Conservation (phyloP, 2,329 filamentous ascomycete genomes). For the Setomelanomma holmii region DNA sequence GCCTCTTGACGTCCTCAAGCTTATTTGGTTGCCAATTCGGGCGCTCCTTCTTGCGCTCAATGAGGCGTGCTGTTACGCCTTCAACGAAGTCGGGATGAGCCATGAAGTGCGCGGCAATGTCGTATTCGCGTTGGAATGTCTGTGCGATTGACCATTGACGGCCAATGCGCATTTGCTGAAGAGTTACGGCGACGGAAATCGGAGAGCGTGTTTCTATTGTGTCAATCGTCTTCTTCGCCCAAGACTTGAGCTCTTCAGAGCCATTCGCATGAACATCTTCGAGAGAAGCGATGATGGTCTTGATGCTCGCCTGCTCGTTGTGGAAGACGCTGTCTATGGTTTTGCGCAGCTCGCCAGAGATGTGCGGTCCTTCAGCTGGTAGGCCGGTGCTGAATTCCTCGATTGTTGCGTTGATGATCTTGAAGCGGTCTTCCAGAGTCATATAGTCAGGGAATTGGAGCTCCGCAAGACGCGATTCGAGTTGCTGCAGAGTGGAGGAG, state of each 20-base stretch:
- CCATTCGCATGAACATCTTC: constrained; percentile 51
- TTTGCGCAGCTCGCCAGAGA: constrained; percentile 74
- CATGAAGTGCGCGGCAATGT: constrained; percentile 90
- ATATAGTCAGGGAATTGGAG: constrained; percentile 85
- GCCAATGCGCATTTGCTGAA: constrained; percentile 82
- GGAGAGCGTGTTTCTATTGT: constrained; percentile 83
- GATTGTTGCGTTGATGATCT: constrained; percentile 83
- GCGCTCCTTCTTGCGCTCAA: constrained; percentile 69
- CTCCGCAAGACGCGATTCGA: constrained; percentile 87
- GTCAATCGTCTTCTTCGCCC: constrained; percentile 79
- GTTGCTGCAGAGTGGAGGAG: constrained; percentile 80
- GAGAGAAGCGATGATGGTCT: constrained; percentile 74
- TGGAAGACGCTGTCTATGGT: constrained; percentile 77
- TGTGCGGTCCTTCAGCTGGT: constrained; percentile 61
- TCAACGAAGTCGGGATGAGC: constrained; percentile 87
- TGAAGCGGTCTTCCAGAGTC: constrained; percentile 66
- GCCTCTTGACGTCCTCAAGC: constrained; percentile 69
- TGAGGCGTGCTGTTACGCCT: constrained; percentile 82
- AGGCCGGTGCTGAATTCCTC: constrained; percentile 90
- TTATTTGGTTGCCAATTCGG: constrained; percentile 80
- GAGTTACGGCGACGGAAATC: constrained; percentile 82
- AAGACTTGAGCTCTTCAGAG: constrained; percentile 61
- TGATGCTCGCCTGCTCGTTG: constrained; percentile 64
- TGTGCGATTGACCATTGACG: constrained; percentile 79
- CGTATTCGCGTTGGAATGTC: constrained; percentile 84